These are phyloP conservation scores for Alternaria dauci DNA, from an alignment of 2,329 filamentous ascomycete species.

Conservation along the genomic window DNA sequence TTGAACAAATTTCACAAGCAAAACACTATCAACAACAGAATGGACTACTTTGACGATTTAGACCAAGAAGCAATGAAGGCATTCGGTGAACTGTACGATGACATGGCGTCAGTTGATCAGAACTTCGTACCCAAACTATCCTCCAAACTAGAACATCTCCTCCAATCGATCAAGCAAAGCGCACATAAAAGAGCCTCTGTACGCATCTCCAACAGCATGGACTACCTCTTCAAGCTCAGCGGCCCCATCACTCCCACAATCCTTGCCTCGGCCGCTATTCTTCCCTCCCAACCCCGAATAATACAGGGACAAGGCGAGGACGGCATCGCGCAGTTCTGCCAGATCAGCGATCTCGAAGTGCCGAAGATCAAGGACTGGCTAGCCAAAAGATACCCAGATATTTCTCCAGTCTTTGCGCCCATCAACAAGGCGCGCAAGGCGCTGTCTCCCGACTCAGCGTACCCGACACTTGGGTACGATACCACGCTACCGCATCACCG, in stretches of 20 bases:
- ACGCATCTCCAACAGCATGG: neutral
- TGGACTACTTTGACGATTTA: neutral
- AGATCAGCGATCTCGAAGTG: neutral
- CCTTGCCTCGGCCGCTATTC: neutral
- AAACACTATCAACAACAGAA: neutral
- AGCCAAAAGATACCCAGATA: neutral
- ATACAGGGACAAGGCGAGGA: neutral
- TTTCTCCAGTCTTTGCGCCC: neutral
- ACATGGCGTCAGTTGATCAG: neutral
- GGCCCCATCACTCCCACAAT: neutral
- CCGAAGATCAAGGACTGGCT: neutral
- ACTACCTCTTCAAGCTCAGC: constrained; percentile 4
- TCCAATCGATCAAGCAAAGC: neutral
- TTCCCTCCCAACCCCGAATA: neutral
- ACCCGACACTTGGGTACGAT: neutral
- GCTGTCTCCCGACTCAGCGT: neutral
- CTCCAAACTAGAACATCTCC: neutral
- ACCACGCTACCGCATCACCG: neutral
- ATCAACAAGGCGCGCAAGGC: neutral
- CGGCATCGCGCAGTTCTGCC: neutral
- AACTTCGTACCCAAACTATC: neutral
- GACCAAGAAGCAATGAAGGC: neutral
- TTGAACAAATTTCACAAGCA: neutral
- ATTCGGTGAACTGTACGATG: neutral
- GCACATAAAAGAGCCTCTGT: neutral